These are phyloP conservation scores for Cryptococcus depauperatus DNA, from an alignment of 1,284 basidiomycete species.

Conservation along the genomic window DNA sequence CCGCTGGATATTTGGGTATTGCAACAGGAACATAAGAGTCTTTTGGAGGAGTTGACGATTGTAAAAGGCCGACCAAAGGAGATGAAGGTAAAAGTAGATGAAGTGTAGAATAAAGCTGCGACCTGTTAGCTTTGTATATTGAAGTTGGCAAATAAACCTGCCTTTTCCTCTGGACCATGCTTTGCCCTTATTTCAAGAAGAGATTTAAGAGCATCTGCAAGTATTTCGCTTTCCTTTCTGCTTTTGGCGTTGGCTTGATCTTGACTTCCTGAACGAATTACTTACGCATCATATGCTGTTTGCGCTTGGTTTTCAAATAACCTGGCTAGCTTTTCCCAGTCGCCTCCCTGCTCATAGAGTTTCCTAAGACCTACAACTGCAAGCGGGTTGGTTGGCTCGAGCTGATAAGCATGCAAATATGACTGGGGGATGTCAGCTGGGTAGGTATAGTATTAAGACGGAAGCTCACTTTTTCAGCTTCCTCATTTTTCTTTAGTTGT, in stretches of 20 bases:
- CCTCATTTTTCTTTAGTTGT: slow-evolving; percentile 60
- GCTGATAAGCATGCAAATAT: slow-evolving; percentile 63
- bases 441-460: background rate
- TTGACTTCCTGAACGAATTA: background rate
- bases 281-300: slow-evolving; percentile 55
- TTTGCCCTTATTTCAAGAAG: slow-evolving; percentile 59
- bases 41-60: slow-evolving; percentile 55
- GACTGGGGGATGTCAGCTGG: slow-evolving; percentile 47
- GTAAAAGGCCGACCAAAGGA: slow-evolving; percentile 57
- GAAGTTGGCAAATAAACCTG: slow-evolving; percentile 29
- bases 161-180: slow-evolving; percentile 57
- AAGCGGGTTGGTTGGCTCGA: slow-evolving; percentile 57
- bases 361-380: slow-evolving; percentile 66
- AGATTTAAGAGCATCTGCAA: slow-evolving; percentile 69
- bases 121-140: background rate
- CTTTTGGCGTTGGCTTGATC: slow-evolving; percentile 3
- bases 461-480: slow-evolving; percentile 69
- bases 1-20: slow-evolving; percentile 52
- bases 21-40: slow-evolving; percentile 37
- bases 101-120: slow-evolving; percentile 61
- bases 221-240: slow-evolving; percentile 69
- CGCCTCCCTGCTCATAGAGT: slow-evolving; percentile 58
- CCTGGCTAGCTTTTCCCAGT: slow-evolving; percentile 57
- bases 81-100: slow-evolving; percentile 69
- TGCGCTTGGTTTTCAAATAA: slow-evolving; percentile 53